Conservation (phyloP, 2,329 filamentous ascomycete genomes). For the Biscogniauxia marginata region DNA sequence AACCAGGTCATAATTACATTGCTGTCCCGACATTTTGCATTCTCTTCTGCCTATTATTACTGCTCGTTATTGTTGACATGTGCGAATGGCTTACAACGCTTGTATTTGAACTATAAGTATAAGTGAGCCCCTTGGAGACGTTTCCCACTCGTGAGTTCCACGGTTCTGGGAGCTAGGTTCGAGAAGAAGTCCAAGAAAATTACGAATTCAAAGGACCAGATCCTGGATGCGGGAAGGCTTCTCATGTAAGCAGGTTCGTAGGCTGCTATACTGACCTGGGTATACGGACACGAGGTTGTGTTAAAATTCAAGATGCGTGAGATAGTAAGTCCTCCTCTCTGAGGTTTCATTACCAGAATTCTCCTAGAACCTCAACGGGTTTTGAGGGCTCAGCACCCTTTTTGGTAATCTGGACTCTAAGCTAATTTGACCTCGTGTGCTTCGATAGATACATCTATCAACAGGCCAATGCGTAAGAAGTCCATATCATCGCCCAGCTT, state of each 20-base stretch:
- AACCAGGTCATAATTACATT: neutral
- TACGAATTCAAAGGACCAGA: neutral
- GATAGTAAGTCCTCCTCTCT: constrained; percentile 57
- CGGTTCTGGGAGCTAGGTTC: too few species aligned
- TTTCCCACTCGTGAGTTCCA: too few species aligned
- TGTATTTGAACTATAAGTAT: neutral
- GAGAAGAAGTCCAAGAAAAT: neutral
- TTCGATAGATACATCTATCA: constrained; percentile 91
- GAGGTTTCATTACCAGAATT: neutral
- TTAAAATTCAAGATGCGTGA: constrained; percentile 64
- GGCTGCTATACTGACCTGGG: neutral
- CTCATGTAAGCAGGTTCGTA: neutral
- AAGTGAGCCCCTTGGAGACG: too few species aligned
- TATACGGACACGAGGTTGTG: neutral
- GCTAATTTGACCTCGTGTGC: constrained; percentile 52
- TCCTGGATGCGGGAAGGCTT: neutral
- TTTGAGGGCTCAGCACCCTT: neutral
- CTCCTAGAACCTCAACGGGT: too few species aligned
- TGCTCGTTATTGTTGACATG: neutral
- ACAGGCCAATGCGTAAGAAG: constrained; percentile 98
- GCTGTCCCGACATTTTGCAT: too few species aligned
- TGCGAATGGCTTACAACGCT: neutral
- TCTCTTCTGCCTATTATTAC: neutral
- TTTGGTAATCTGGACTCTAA: constrained; percentile 11
- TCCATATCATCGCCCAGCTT: constrained; percentile 13